Base-by-base conservation (phyloP, 495 filamentous ascomycete species). In the Xanthoparmelia taractica region DNA sequence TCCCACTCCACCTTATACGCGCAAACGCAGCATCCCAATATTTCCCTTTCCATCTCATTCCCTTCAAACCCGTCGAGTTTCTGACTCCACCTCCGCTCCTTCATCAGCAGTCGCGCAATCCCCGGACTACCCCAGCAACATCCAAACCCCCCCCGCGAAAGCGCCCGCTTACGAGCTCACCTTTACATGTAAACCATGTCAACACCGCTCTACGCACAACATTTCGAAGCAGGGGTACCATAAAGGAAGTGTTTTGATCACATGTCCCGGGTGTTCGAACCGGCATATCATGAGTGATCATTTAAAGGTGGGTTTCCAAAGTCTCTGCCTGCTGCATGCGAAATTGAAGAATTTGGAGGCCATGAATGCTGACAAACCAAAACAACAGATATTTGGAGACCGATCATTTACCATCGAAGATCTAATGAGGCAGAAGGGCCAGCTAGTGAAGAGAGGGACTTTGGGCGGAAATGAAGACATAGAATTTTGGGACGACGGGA, bases 151-250 rank as follows among this genome's bases (percentile, higher is more conserved):
- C 31, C 71, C 73, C 47, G 74, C 73, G 43, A 73, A 80, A 43
- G 81, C 87, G 63, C 89, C 91, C 23, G 80, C 85, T 43, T 98
- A 97, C 76, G 78, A 88, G 57, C 78, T 97, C 33, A 86, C 83
- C 15, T 96, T 99, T 72, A 99, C 95, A 65, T 99, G 94, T 82
- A 86, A 85, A 61, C 91, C 91, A 29, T 99, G 94, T 78, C 73
- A 72, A 13, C 70, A 79, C 8, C 86, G 95, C 36, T 92, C 89
- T 8, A 75, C 81, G 4, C 94, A 97, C 71, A 78, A 73, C 13
- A 78, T 99, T 63, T 88, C 88, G 29, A 96, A 97, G 74, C 94
- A 96, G 65, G 94, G 89, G 18, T 99, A 97, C 72, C 91, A 97
- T 72, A 76, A 85, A 31, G 94, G 94, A 31, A 89, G 88, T 1